Evolutionary conservation across 257 asterid species (phyloP), one percentile per base, ranked within the genome.

Genomic region (Solanum virginianum): DNA sequence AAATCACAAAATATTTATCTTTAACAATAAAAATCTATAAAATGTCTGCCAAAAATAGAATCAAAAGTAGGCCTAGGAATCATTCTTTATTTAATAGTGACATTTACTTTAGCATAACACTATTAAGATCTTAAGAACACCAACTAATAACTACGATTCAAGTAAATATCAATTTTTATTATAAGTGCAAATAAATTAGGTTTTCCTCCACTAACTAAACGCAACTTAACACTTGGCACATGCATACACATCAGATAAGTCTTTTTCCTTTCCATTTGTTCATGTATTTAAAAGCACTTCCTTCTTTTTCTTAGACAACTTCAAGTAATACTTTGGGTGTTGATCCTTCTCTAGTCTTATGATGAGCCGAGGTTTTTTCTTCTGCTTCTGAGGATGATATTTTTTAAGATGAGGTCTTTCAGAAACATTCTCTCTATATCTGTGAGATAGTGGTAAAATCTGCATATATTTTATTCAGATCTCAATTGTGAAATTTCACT

Each of bases 351-450:
- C 36, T 32, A 32, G 36, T 32, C 36, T 32, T 32, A 32, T 32
- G 36, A 32, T 32, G 36, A 32, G 36, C 4, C 4, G 36, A 32
- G 36, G 36, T 32, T 2, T 32, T 32, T 32, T 32, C 36, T 32
- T 32, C 1, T 32, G 4, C 3, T 1, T 29, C 2, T 2, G 2
- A 29, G 32, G 32, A 29, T 29, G 32, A 29, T 29, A 29, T 32
- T 32, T 32, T 32, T 32, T 32, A 0, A 29, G 32, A 32, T 32
- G 36, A 32, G 36, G 3, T 32, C 0, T 32, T 32, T 32, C 4
- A 32, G 0, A 3, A 32, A 32, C 0, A 32, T 0, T 32, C 0
- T 32, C 0, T 32, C 4, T 32, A 32, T 32, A 3, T 32, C 36
- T 32, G 3, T 32, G 36, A 32, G 0, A 32, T 32, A 32, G 36